Base-by-base conservation (phyloP, 2,329 filamentous ascomycete species). In the Penicillium sp. region DNA sequence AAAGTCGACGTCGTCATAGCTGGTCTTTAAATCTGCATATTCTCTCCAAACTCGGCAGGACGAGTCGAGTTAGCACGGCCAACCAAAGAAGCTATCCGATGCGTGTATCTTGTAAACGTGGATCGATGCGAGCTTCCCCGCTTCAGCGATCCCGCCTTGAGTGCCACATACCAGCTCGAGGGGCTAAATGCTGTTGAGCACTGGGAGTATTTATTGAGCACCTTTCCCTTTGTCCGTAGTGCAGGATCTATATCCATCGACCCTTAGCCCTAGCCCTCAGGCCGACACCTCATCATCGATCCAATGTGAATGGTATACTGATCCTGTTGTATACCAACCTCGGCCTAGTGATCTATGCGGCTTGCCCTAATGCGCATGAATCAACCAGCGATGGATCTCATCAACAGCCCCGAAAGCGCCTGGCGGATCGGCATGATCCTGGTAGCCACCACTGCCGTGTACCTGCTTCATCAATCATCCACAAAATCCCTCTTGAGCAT, bases 401-500 rank as follows among this genome's bases (percentile, higher is more conserved):
- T 65, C 1, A 54, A 54, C 16, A 56, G 50, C 11, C 39, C 54
- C 13, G 62, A 68, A 33, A 65, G 62, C 36, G 19, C 64, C 51
- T 74, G 68, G 68, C 56, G 61, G 16, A 19, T 69, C 6, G 67
- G 70, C 18, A 36, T 72, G 1, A 27, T 66, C 31, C 19, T 73
- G 11, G 6, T 71, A 36, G 58, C 60, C 39, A 58, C 68, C 18
- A 64, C 55, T n/a, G 66, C 62, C 10, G n/a, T 67, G 11, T 77
- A 68, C 50, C 52, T 75, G 11, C 44, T 65, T 33, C 69, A 64
- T 22, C 67, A 65, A 56, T 24, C 60, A 18, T 76, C 76, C 60
- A 74, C 77, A 24, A 74, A 75, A 60, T 63, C 77, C 6, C 44
- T 84, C 3, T 63, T 80, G 18, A 64, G 68, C 55, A 72, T 76